Evolutionary conservation across 2,329 filamentous ascomycete genomes (phyloP), one percentile per base, ranked within the genome.

Genomic region (Cladophialophora psammophila): DNA sequence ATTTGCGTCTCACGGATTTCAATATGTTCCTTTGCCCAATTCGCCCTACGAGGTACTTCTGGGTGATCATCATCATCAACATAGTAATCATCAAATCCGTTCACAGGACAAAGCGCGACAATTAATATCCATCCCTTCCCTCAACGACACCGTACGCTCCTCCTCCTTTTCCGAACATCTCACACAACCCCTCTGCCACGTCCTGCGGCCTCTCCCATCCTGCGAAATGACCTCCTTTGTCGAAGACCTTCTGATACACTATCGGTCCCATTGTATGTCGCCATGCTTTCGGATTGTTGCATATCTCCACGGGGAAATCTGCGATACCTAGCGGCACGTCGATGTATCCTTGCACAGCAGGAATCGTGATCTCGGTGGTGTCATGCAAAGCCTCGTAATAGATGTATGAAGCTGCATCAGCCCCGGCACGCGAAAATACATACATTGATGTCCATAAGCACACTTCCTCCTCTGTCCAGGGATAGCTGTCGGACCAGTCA

Each of bases 281-380:
- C 48, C 15, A 52, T 52, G n/a, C 48, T 52, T 52, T 52, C 9
- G 15, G 48, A 13, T 52, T 52, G 48, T 52, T 20, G n/a, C 48
- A 20, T 20, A 20, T 52, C 48, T 52, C 10, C 6, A 20, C 48
- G 3, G 26, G 26, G 48, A 52, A 52, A 20, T 52, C 48, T 20
- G 48, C 15, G 2, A 20, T 20, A 9, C 48, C 48, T 12, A 20
- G 15, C n/a, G 48, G 15, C 9, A 20, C 15, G 18, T 52, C n/a
- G 48, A 52, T 52, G n/a, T 6, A 52, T 20, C n/a, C 48, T 34
- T 53, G 26, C 9, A 53, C 6, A 12, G 31, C 18, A 34, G 20
- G 12, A 8, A 20, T 13, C 18, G 18, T 32, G 50, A 31, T 15
- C 50, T 53, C 20, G 9, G 50, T 32, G 50, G 20, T 12, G 5